These are phyloP conservation scores for Podospora appendiculata DNA, from an alignment of 495 filamentous ascomycete species.

Conservation along the genomic window DNA sequence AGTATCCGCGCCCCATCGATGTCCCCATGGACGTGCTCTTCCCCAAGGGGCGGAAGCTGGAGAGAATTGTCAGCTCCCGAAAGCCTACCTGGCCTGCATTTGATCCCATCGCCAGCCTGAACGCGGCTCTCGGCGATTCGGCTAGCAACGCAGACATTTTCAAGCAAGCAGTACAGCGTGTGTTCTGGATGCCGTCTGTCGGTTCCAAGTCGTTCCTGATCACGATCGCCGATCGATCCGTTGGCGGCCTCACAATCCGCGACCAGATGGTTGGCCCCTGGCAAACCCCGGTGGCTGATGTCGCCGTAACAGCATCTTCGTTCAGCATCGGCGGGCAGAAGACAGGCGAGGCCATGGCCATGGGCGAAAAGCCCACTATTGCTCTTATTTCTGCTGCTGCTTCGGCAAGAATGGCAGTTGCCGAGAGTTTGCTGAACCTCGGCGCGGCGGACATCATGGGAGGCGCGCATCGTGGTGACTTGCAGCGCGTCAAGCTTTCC, in stretches of 20 bases:
- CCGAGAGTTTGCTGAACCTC: conserved; percentile 86
- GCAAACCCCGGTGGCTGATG: conserved; percentile 93
- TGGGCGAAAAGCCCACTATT: conserved; percentile 88
- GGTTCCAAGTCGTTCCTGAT: conserved; percentile 96
- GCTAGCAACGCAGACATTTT: conserved; percentile 58
- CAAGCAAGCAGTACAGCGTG: conserved; percentile 65
- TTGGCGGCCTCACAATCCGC: conserved; percentile 78
- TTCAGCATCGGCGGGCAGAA: conserved; percentile 54
- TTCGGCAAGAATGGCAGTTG: conserved; percentile 95
- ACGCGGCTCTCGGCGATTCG: conserved; percentile 37
- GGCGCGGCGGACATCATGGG: conserved; percentile 78
- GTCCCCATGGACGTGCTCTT: conserved; percentile 88
- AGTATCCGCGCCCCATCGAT: conserved; percentile 75
- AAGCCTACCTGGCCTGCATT: conserved; percentile 63
- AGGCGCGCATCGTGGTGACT: conserved; percentile 33
- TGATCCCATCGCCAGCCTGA: conserved; percentile 47
- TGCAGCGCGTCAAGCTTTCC: conserved; percentile 75
- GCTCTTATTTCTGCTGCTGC: conserved; percentile 87
- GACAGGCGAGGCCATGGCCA: conserved; percentile 92
- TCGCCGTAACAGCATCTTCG: conserved; percentile 81
- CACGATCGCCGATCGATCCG: conserved; percentile 88
- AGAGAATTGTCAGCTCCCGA: conserved; percentile 67
- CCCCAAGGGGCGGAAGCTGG: conserved; percentile 81
- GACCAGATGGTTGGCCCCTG: conserved; percentile 97
- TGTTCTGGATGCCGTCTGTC: conserved; percentile 78